Conservation (phyloP, 306 rosid species). For the Cicer bijugum region DNA sequence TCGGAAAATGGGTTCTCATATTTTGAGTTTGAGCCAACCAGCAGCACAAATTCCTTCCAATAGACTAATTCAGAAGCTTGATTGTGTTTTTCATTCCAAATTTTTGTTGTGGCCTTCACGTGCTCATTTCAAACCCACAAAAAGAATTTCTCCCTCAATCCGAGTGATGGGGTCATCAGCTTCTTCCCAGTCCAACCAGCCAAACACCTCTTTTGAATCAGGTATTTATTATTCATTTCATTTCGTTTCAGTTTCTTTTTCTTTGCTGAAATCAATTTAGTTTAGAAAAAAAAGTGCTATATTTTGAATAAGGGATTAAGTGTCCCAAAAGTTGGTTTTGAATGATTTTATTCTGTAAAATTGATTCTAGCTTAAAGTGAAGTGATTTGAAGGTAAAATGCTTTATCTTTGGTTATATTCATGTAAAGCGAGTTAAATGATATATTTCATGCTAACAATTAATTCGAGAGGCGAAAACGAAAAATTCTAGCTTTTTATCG, state of each 20-base stretch:
- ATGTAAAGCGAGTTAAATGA: too few species aligned
- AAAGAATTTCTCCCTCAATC: slow-evolving; percentile 48
- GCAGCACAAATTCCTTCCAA: slow-evolving; percentile 45
- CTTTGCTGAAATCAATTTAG: not conserved
- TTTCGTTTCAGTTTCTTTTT: slow-evolving; percentile 7
- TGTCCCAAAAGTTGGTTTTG: too few species aligned
- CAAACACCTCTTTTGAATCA: slow-evolving; percentile 54
- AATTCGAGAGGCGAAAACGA: too few species aligned
- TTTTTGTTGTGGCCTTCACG: slow-evolving; percentile 43
- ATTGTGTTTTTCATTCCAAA: slow-evolving; percentile 40
- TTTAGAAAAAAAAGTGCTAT: not conserved
- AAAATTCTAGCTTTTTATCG: too few species aligned
- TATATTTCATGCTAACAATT: too few species aligned
- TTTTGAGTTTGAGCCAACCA: slow-evolving; percentile 50
- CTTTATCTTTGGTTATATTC: too few species aligned
- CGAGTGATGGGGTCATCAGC: slow-evolving; percentile 81
- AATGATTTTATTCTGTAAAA: too few species aligned
- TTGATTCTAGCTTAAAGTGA: too few species aligned
- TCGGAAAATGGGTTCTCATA: slow-evolving; percentile 55
- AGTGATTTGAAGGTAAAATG: too few species aligned
- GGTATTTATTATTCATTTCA: slow-evolving; percentile 42
- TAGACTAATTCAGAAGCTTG: slow-evolving; percentile 41
- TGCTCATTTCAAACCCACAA: slow-evolving; percentile 46
- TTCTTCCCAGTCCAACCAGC: slow-evolving; percentile 69
- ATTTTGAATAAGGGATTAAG: too few species aligned